Base-by-base conservation (phyloP, 2,329 filamentous ascomycete species). In the Diaporthe australafricana region DNA sequence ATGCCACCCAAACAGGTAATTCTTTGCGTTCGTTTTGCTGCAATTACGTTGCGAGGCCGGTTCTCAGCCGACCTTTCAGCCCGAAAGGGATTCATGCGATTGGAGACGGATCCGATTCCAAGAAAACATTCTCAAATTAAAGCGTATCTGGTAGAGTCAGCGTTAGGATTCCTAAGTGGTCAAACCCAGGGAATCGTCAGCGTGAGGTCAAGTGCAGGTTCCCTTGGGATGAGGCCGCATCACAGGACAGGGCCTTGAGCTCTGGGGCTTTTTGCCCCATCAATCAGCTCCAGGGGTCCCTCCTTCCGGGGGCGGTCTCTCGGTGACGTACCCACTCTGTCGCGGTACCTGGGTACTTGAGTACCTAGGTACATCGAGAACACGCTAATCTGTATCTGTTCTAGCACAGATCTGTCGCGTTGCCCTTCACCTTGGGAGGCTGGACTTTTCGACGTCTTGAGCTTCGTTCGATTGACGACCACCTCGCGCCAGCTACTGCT, bases 371-470 rank as follows among this genome's bases (percentile, higher is more conserved):
- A 45, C 32, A 20, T 32, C 1, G 3, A 42, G 3, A 12, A 35
- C 1, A 6, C 63, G 35, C 72, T 73, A 71, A 11, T 35, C n/a
- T 56, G 9, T 2, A 16, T 67, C 5, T 2, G 30, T 30, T 4
- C 20, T 73, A 73, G 72, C 70, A 50, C 27, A 6, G 6, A 32
- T 62, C 16, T 53, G 55, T 63, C 70, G 70, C 65, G 56, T 67
- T 47, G n/a, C 25, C 16, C 32, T 56, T 55, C 53, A 27, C 45
- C 25, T 22, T 47, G 25, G 48, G 40, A 42, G 16, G 50, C 56
- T 60, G 48, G 45, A 68, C 65, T 72, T 69, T 69, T 72, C 55
- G 57, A 66, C 69, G 57, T 66, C 50, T 25, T 11, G 56, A 66
- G 48, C 65, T 35, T 57, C 20, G 35, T 38, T 38, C 47, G 25